Evolutionary conservation across 2,329 filamentous ascomycete genomes (phyloP).

Genomic region (Aspergillus nomiae): DNA sequence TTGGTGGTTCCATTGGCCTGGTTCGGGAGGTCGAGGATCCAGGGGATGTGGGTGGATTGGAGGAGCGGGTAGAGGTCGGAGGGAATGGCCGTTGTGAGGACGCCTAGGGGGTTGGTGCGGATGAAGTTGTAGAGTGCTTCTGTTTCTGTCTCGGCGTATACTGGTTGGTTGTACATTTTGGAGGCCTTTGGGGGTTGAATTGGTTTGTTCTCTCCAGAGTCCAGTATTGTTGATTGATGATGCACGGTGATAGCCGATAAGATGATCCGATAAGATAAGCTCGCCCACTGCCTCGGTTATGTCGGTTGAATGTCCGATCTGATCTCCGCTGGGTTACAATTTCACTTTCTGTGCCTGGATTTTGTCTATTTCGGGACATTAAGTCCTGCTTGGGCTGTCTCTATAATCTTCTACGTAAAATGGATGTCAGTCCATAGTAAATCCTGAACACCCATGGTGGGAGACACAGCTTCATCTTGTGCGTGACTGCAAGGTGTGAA

Average conservation of each 20-base stretch:
- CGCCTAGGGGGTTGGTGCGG: background rate
- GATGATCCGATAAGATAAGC: background rate
- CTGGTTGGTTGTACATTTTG: background rate
- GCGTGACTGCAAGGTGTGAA: too few relatives aligned
- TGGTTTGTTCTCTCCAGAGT: background rate
- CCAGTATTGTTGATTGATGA: background rate
- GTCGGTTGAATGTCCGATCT: background rate
- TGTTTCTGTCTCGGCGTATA: background rate
- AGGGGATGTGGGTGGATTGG: background rate
- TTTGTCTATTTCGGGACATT: too few relatives aligned
- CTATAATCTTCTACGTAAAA: too few relatives aligned
- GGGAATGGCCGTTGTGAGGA: background rate
- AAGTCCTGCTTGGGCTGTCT: too few relatives aligned
- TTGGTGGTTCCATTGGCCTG: accelerated
- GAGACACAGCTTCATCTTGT: too few relatives aligned
- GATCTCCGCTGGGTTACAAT: too few relatives aligned
- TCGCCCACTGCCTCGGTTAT: background rate
- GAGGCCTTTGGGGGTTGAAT: background rate
- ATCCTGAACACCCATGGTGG: too few relatives aligned
- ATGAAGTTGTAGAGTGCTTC: background rate
- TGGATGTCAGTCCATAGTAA: too few relatives aligned
- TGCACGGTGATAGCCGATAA: background rate
- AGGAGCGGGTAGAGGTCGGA: background rate
- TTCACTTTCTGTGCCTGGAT: too few relatives aligned
- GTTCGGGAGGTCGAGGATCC: background rate